Percentiles rank a stretch among this genome's conserved stretches.
Evolutionary conservation across 176 grass and related monocot species (phyloP).

Genomic region (Cymbopogon citratus): DNA sequence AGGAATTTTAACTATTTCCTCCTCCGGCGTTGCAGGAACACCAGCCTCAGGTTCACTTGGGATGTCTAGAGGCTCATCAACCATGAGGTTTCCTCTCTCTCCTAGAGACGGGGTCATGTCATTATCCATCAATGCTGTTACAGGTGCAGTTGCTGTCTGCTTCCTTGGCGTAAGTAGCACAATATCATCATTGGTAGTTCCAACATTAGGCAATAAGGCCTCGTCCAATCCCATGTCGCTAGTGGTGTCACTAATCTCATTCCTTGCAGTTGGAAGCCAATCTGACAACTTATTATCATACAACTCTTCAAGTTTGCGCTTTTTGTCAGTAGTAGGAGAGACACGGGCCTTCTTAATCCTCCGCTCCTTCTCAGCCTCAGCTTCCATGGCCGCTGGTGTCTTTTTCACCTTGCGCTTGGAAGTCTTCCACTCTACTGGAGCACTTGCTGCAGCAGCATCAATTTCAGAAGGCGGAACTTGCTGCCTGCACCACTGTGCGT

Average conservation of each 20-base stretch:
- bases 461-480: constrained; percentile 32
- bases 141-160: constrained; percentile 6
- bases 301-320: constrained; percentile 71
- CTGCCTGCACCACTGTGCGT: constrained; percentile 71
- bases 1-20: constrained; percentile 8
- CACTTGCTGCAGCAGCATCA: constrained; percentile 15
- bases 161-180: constrained; percentile 36
- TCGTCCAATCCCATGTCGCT: constrained; percentile 10
- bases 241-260: constrained; percentile 16
- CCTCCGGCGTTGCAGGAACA: background rate
- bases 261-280: constrained; percentile 35
- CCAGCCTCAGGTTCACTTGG: constrained; percentile 10
- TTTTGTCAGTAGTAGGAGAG: constrained; percentile 56
- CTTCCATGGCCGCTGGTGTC: constrained; percentile 40
- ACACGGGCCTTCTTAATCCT: constrained; percentile 53
- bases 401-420: constrained; percentile 40
- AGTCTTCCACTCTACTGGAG: constrained; percentile 11
- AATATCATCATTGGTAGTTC: constrained; percentile 29
- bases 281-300: constrained; percentile 63
- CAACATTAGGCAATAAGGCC: constrained; percentile 19
- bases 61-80: background rate
- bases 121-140: background rate
- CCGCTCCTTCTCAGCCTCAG: constrained; percentile 58
- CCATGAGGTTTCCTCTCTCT: background rate
- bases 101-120: background rate